Evolutionary conservation across 108 stramenopile genomes (phyloP).

Genomic region (Nitzschia putrida): DNA sequence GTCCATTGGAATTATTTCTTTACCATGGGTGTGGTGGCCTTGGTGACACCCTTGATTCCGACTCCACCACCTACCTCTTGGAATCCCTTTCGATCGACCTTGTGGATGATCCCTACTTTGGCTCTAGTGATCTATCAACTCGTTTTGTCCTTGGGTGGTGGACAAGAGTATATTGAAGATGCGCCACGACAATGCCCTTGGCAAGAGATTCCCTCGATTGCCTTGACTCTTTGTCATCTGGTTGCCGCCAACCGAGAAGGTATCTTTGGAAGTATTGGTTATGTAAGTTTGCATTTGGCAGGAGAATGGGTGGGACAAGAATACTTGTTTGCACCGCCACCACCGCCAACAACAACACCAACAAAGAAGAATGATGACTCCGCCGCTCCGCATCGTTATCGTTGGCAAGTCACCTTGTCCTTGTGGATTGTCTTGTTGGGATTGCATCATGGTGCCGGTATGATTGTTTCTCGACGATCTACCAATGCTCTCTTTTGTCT

Average conservation of each 20-base stretch:
- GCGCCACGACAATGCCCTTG: conserved; percentile 44
- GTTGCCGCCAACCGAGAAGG: conserved; percentile 89
- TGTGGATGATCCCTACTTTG: conserved; percentile 34
- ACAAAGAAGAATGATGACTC: not conserved
- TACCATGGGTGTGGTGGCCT: conserved; percentile 63
- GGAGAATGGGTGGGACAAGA: conserved; percentile 61
- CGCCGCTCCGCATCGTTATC: not conserved
- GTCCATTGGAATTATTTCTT: conserved; percentile 99
- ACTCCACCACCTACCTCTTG: not conserved
- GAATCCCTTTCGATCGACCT: conserved; percentile 4
- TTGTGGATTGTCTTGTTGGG: conserved; percentile 40
- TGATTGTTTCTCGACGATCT: conserved; percentile 78
- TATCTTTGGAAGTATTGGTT: conserved; percentile 79
- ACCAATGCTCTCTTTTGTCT: conserved; percentile 74
- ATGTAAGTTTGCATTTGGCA: conserved; percentile 59
- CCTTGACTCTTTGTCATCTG: conserved; percentile 37
- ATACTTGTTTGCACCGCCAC: conserved; percentile 42
- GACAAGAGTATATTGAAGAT: conserved; percentile 74
- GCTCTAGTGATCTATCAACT: conserved; percentile 64
- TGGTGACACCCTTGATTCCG: conserved; percentile 32
- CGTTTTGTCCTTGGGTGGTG: conserved; percentile 42
- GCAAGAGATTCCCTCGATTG: not conserved
- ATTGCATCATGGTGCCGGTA: conserved; percentile 19
- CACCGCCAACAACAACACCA: not conserved
- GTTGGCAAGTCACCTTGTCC: conserved; percentile 14